phyloP scores from a whole-genome alignment of 148 eudicot genomes.

The Chenopodium berlandieri region DNA sequence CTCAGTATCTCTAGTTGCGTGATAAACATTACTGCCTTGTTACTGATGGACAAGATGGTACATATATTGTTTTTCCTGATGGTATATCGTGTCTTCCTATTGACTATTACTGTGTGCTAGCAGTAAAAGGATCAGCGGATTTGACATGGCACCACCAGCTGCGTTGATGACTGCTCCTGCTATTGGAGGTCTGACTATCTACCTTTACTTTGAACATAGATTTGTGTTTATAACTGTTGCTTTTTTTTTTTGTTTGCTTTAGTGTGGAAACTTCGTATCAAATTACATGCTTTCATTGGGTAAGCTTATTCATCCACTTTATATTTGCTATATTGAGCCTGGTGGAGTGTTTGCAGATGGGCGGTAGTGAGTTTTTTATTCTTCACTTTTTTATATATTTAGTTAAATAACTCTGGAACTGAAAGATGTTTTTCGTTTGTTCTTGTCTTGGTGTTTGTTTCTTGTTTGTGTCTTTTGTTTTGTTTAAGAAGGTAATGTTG shows the following conservation, averaged over 20 bases:
- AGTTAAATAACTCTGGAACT: slow-evolving; percentile 62
- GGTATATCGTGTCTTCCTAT: not conserved
- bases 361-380: slow-evolving; percentile 24
- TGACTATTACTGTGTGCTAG: slow-evolving; percentile 25
- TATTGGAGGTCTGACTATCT: slow-evolving; percentile 52
- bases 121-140: slow-evolving; percentile 97
- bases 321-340: slow-evolving; percentile 33
- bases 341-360: slow-evolving; percentile 33
- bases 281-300: slow-evolving; percentile 85
- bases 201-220: slow-evolving; percentile 22
- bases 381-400: slow-evolving; percentile 39
- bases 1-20: not conserved
- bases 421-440: slow-evolving; percentile 75
- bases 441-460: slow-evolving; percentile 96
- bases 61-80: not conserved
- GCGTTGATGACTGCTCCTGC: slow-evolving; percentile 67
- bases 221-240: slow-evolving; percentile 49
- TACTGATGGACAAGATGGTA: not conserved
- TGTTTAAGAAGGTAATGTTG: slow-evolving; percentile 95
- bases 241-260: slow-evolving; percentile 48
- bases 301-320: slow-evolving; percentile 69
- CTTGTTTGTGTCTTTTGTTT: slow-evolving; percentile 81
- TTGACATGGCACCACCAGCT: slow-evolving; percentile 98
- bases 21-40: not conserved
- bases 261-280: slow-evolving; percentile 77